Conservation (phyloP, 2,329 filamentous ascomycete genomes). For the Sporothrix phasma region DNA sequence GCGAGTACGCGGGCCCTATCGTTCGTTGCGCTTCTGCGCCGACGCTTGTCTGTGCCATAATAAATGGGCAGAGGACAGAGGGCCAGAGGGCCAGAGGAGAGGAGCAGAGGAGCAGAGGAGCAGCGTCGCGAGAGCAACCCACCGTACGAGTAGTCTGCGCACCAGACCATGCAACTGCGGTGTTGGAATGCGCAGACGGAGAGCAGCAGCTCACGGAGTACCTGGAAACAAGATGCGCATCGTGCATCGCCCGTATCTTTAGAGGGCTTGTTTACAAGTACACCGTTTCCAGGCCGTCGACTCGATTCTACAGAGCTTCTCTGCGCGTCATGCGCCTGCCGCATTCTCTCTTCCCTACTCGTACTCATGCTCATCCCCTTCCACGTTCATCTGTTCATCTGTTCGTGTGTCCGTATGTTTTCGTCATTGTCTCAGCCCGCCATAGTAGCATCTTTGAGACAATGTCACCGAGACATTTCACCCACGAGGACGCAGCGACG, state of each 20-base stretch:
- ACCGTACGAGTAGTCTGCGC: neutral
- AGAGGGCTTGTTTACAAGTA: neutral
- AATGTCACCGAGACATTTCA: neutral
- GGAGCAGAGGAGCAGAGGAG: too few species aligned
- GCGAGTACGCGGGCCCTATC: neutral
- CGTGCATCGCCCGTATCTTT: neutral
- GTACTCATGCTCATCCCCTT: too few species aligned
- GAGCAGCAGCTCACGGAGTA: neutral
- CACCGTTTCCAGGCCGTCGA: too few species aligned
- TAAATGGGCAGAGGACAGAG: neutral
- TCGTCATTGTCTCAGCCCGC: conserved; percentile 1
- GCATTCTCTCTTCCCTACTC: too few species aligned
- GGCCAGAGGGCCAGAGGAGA: too few species aligned
- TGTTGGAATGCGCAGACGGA: neutral
- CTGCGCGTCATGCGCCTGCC: neutral
- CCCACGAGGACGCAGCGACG: conserved; percentile 9
- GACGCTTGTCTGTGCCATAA: neutral
- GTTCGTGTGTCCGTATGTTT: neutral
- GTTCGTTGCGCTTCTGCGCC: neutral
- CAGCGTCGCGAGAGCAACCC: neutral
- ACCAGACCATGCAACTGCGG: too few species aligned
- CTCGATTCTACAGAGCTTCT: neutral
- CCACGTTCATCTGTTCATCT: too few species aligned
- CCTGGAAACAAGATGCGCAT: neutral
- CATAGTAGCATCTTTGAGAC: neutral